Percentiles rank a stretch among this genome's conserved stretches.
Evolutionary conservation across 2,329 filamentous ascomycete species (phyloP).

Genomic region (Dothiorella sarmentorum): DNA sequence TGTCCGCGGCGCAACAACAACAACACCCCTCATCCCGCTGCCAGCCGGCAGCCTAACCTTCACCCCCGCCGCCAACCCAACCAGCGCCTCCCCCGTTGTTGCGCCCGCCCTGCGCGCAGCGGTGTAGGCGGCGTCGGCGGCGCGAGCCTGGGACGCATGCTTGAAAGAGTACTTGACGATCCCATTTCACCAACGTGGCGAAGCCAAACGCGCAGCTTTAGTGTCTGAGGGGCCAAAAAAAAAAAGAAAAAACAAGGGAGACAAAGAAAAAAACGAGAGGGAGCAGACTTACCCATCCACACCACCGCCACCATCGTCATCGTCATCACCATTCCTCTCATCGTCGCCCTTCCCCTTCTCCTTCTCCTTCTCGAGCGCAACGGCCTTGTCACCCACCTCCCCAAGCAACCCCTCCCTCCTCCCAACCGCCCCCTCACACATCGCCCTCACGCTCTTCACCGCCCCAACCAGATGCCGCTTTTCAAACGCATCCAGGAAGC

Average conservation of each 20-base stretch:
- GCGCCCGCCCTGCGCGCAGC: neutral
- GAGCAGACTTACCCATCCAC: neutral
- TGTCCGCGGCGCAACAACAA: too few species aligned
- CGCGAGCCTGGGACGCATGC: neutral
- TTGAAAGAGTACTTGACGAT: neutral
- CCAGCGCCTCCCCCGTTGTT: neutral
- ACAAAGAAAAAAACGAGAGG: too few species aligned
- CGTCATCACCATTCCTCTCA: neutral
- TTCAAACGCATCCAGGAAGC: neutral
- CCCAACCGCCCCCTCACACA: neutral
- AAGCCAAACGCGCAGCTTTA: too few species aligned
- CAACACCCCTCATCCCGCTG: neutral
- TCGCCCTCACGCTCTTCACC: neutral
- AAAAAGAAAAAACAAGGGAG: neutral
- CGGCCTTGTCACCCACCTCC: neutral
- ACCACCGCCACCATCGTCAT: neutral
- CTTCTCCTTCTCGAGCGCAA: too few species aligned
- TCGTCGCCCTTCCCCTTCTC: neutral
- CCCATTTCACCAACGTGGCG: too few species aligned
- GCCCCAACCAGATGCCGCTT: neutral
- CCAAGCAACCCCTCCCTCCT: neutral
- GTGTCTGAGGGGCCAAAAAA: neutral
- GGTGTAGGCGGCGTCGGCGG: neutral
- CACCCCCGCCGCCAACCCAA: neutral
- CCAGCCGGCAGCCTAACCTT: neutral